phyloP scores from a whole-genome alignment of 2,329 filamentous ascomycete genomes.

The Emmonsia crescens region DNA sequence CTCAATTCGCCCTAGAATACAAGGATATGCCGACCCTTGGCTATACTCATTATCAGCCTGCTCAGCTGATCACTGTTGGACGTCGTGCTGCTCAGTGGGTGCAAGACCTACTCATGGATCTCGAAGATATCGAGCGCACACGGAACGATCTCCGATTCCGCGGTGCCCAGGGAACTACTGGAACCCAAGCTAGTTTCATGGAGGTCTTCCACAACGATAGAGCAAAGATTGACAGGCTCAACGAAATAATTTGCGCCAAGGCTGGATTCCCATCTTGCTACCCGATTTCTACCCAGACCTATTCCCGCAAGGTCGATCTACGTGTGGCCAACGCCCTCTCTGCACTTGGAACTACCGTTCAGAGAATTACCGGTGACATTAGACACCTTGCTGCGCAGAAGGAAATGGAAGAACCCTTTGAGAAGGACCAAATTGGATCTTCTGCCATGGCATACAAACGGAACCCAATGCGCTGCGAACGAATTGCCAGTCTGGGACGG shows the following conservation, averaged over 20 bases:
- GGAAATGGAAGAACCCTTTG: constrained; percentile 77
- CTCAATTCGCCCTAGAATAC: constrained; percentile 59
- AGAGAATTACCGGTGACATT: constrained; percentile 65
- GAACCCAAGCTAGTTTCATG: constrained; percentile 69
- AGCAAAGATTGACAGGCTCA: constrained; percentile 50
- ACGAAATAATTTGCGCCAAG: constrained; percentile 54
- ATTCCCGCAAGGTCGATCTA: constrained; percentile 72
- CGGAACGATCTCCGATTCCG: constrained; percentile 62
- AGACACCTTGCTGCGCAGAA: constrained; percentile 64
- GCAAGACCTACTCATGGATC: constrained; percentile 64
- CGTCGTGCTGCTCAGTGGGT: constrained; percentile 63
- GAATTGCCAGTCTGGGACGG: constrained; percentile 49
- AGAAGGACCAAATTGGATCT: constrained; percentile 65
- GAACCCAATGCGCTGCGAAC: constrained; percentile 42
- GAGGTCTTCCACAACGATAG: constrained; percentile 55
- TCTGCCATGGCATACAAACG: constrained; percentile 59
- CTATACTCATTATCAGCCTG: constrained; percentile 46
- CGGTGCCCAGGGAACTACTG: constrained; percentile 58
- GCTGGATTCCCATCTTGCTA: constrained; percentile 53
- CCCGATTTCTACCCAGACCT: constrained; percentile 61
- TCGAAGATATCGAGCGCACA: constrained; percentile 60
- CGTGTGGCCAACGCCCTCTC: constrained; percentile 69
- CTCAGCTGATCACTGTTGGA: constrained; percentile 55
- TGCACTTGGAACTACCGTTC: constrained; percentile 64
- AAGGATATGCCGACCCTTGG: constrained; percentile 62